These are phyloP conservation scores for Microbotryum scabiosae DNA, from an alignment of 1,284 basidiomycete species.

Conservation along the genomic window DNA sequence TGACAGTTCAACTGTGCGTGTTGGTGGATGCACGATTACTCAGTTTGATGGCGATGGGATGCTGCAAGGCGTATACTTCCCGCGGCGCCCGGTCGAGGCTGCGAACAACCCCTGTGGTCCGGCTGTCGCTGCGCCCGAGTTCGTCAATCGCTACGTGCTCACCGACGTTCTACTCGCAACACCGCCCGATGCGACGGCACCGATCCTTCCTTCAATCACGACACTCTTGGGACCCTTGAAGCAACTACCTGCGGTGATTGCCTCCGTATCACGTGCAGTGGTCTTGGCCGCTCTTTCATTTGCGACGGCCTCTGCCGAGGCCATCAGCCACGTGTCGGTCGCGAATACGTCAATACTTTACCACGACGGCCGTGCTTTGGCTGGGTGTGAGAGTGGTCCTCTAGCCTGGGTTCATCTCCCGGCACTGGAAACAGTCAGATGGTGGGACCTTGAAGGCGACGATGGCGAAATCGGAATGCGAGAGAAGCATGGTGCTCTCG, in stretches of 20 bases:
- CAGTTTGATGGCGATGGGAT: conserved; percentile 45
- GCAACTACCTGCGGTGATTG: conserved; percentile 40
- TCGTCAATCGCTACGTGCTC: conserved; percentile 41
- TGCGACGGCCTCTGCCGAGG: conserved; percentile 35
- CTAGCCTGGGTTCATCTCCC: conserved; percentile 44
- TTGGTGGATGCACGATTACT: too few species aligned
- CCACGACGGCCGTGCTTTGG: conserved; percentile 44
- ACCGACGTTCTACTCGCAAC: conserved; percentile 40
- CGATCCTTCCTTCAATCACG: conserved; percentile 46
- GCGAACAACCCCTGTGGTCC: background rate
- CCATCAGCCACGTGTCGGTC: conserved; percentile 39
- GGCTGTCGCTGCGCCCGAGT: conserved; percentile 31
- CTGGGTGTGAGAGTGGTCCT: conserved; percentile 47
- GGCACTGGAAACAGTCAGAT: conserved; percentile 44
- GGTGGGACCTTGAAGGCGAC: conserved; percentile 38
- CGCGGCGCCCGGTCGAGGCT: conserved; percentile 21
- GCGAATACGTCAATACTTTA: conserved; percentile 46
- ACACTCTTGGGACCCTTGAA: conserved; percentile 45
- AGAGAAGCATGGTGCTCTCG: conserved; percentile 20
- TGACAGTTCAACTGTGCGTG: background rate
- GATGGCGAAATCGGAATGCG: conserved; percentile 30
- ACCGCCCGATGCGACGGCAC: conserved; percentile 35
- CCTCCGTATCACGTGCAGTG: conserved; percentile 41
- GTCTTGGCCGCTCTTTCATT: conserved; percentile 39
- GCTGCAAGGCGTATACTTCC: conserved; percentile 46